Evolutionary conservation across 805 yeast species (phyloP).

Genomic region (Cyberlindnera xylosilytica): DNA sequence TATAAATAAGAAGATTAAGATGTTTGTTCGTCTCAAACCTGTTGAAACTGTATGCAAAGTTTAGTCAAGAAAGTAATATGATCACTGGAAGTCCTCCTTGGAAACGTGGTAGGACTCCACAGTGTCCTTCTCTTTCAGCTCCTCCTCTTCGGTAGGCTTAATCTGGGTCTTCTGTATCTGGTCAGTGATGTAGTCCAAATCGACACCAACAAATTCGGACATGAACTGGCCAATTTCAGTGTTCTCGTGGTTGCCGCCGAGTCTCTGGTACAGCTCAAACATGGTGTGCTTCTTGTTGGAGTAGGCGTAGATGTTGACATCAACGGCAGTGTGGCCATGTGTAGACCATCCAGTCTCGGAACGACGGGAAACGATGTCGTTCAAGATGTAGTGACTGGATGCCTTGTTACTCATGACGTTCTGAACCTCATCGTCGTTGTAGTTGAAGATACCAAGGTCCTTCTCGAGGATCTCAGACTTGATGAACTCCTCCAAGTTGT

Average conservation of each 20-base stretch:
- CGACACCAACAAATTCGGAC: slow-evolving; percentile 47
- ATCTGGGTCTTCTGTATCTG: slow-evolving; percentile 49
- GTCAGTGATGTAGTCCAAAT: slow-evolving; percentile 47
- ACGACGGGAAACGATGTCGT: slow-evolving; percentile 71
- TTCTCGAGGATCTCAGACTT: slow-evolving; percentile 49
- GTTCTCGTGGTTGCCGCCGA: slow-evolving; percentile 84
- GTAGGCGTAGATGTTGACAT: slow-evolving; percentile 85
- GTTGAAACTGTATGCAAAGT: no score
- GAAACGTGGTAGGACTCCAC: slow-evolving; percentile 8
- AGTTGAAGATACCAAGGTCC: slow-evolving; percentile 67
- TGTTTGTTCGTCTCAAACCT: no score
- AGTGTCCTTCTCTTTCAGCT: slow-evolving; percentile 3
- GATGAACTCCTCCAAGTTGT: slow-evolving; percentile 43
- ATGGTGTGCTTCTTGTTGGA: slow-evolving; percentile 52
- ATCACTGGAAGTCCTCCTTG: neutral
- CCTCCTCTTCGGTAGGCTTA: slow-evolving; percentile 17
- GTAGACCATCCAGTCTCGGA: slow-evolving; percentile 96
- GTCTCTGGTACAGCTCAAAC: slow-evolving; percentile 35
- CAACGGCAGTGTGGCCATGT: slow-evolving; percentile 95
- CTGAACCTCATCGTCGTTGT: slow-evolving; percentile 50
- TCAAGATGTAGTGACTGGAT: slow-evolving; percentile 45
- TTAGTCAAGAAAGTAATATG: no score
- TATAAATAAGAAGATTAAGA: no score
- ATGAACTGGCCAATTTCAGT: slow-evolving; percentile 78
- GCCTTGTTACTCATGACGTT: slow-evolving; percentile 35